Percentiles rank a stretch among this genome's conserved stretches.
Evolutionary conservation across 352 stramenopile species (phyloP).

Genomic region (Pythium sukuiense): DNA sequence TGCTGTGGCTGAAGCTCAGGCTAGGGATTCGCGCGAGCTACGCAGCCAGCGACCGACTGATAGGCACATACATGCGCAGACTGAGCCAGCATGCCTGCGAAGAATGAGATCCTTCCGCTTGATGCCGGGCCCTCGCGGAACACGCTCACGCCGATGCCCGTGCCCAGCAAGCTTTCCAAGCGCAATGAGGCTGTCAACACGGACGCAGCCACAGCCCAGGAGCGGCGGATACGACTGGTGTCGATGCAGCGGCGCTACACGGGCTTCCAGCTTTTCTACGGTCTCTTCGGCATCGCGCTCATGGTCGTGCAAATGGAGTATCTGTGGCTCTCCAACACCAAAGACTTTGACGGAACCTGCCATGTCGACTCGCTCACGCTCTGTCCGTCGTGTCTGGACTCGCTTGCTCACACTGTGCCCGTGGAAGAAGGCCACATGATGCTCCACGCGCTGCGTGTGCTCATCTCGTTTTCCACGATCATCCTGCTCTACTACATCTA

Average conservation of each 20-base stretch:
- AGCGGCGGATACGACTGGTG: constrained; percentile 55
- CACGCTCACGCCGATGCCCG: constrained; percentile 17
- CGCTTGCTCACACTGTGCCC: constrained; percentile 34
- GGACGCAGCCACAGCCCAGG: constrained; percentile 44
- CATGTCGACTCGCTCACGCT: constrained; percentile 27
- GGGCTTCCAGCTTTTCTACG: constrained; percentile 72
- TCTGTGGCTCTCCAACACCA: constrained; percentile 66
- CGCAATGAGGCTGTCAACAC: constrained; percentile 33
- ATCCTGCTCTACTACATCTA: constrained; percentile 76
- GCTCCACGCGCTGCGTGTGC: constrained; percentile 57
- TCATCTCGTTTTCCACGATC: constrained; percentile 64
- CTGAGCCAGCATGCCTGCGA: constrained; percentile 37
- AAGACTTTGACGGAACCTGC: constrained; percentile 35
- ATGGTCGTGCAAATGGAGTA: constrained; percentile 82
- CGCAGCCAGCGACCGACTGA: not conserved
- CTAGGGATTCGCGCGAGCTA: not conserved
- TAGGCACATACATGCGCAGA: constrained; percentile 13
- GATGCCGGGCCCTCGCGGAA: constrained; percentile 28
- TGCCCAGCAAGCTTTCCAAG: constrained; percentile 14
- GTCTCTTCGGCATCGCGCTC: constrained; percentile 58
- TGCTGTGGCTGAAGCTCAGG: not conserved
- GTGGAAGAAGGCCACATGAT: constrained; percentile 60
- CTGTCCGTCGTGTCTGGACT: constrained; percentile 44
- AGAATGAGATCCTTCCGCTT: constrained; percentile 71
- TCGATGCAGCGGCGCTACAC: constrained; percentile 44